These are phyloP conservation scores for Chlamydomonas schloesseri DNA, from an alignment of 139 green algal species.

Conservation along the genomic window DNA sequence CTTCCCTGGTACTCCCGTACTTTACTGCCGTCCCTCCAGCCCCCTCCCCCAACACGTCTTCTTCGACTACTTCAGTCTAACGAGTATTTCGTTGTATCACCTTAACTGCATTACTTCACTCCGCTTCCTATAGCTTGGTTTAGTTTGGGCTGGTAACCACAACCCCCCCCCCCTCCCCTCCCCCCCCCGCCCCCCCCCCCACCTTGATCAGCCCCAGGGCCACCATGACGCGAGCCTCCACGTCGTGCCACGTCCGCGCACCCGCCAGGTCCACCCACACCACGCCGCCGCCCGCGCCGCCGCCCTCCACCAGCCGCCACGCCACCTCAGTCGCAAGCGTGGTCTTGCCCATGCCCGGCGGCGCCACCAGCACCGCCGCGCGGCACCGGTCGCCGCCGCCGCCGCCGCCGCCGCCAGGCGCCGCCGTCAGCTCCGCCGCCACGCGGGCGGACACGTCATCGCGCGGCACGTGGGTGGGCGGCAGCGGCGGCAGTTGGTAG, in stretches of 20 bases:
- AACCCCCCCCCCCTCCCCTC: no score
- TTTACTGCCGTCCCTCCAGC: no score
- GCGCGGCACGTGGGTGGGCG: constrained; percentile 2
- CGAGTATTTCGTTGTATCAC: no score
- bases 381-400: not conserved
- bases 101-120: no score
- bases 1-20: no score
- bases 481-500: constrained; percentile 26
- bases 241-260: constrained; percentile 32
- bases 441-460: constrained; percentile 20
- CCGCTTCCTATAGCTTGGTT: no score
- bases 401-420: not conserved
- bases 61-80: no score
- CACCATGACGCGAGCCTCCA: constrained; percentile 25
- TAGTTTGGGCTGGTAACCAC: no score
- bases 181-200: no score
- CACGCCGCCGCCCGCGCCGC: not conserved
- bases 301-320: not conserved
- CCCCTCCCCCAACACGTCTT: no score
- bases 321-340: constrained; percentile 4
- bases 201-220: constrained; percentile 43
- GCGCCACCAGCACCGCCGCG: constrained; percentile 10
- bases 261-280: constrained; percentile 43
- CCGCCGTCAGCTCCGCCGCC: constrained; percentile 5
- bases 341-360: constrained; percentile 33